Conservation (phyloP, 2,329 filamentous ascomycete genomes). For the Pezicula neosporulosa region DNA sequence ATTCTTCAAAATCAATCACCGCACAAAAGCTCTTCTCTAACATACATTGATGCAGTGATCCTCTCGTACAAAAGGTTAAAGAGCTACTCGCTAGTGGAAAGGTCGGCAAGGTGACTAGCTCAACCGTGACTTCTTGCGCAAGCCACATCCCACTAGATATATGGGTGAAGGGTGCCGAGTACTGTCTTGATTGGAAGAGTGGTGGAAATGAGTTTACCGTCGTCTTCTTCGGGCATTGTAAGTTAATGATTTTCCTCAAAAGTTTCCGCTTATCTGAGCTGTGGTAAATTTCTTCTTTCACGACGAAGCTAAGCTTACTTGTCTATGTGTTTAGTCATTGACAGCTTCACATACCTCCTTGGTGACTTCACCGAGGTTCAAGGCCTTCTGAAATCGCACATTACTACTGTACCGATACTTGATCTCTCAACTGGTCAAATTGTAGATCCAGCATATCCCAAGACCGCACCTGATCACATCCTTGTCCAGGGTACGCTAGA, state of each 20-base stretch:
- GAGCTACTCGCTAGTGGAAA: conserved; percentile 36
- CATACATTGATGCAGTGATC: conserved; percentile 18
- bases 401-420: conserved; percentile 15
- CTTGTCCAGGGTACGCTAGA: conserved; percentile 29
- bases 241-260: too few species aligned
- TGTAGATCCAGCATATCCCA: conserved; percentile 19
- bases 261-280: too few species aligned
- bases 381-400: conserved; percentile 21
- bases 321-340: conserved; percentile 22
- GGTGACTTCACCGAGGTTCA: conserved; percentile 26
- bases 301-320: neutral
- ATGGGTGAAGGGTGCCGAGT: conserved; percentile 19
- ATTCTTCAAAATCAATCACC: too few species aligned
- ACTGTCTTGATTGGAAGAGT: conserved; percentile 18
- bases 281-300: too few species aligned
- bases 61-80: conserved; percentile 36
- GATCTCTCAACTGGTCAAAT: conserved; percentile 16
- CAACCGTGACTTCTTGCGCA: conserved; percentile 1
- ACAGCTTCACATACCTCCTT: conserved; percentile 26
- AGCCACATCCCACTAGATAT: conserved; percentile 1
- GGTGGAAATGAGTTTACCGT: conserved; percentile 21
- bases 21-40: conserved; percentile 29
- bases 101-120: conserved; percentile 35
- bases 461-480: conserved; percentile 29
- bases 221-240: conserved; percentile 29